Conservation (phyloP, 2,329 filamentous ascomycete species). For the Colletotrichum sp. region DNA sequence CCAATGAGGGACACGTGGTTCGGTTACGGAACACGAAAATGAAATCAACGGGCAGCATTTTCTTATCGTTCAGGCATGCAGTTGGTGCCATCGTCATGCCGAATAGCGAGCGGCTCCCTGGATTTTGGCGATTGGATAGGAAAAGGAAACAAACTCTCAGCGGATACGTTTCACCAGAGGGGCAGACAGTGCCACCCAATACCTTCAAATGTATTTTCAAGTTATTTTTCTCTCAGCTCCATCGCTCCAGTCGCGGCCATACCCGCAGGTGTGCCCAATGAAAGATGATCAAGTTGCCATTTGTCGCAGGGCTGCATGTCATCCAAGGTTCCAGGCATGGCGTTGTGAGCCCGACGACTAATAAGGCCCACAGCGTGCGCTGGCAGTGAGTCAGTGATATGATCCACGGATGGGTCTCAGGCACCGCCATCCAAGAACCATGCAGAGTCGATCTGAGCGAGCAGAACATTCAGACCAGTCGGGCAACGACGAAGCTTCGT, state of each 20-base stretch:
- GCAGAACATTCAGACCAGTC: background rate
- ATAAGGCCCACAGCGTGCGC: conserved; percentile 13
- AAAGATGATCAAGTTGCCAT: background rate
- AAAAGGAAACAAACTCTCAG: background rate
- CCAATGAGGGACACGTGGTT: background rate
- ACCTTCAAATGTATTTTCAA: conserved; percentile 1
- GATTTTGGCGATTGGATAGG: background rate
- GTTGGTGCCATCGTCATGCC: background rate
- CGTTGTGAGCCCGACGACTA: conserved; percentile 1
- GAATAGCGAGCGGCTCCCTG: background rate
- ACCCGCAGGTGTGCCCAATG: conserved; percentile 4
- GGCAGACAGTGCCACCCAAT: background rate
- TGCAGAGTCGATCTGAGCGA: background rate
- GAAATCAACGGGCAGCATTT: background rate
- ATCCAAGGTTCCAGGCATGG: conserved; percentile 2
- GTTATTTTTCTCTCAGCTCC: background rate
- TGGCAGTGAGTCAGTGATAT: conserved; percentile 19
- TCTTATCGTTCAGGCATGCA: background rate
- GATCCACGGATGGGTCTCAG: conserved; percentile 14
- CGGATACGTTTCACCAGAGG: background rate
- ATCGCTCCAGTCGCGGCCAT: conserved; percentile 2
- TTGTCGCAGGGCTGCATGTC: conserved; percentile 10
- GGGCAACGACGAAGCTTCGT: background rate
- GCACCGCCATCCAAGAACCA: conserved; percentile 3
- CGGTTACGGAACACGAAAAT: background rate